phyloP scores from a whole-genome alignment of 164 flowering plant genomes.

The Piper betle region DNA sequence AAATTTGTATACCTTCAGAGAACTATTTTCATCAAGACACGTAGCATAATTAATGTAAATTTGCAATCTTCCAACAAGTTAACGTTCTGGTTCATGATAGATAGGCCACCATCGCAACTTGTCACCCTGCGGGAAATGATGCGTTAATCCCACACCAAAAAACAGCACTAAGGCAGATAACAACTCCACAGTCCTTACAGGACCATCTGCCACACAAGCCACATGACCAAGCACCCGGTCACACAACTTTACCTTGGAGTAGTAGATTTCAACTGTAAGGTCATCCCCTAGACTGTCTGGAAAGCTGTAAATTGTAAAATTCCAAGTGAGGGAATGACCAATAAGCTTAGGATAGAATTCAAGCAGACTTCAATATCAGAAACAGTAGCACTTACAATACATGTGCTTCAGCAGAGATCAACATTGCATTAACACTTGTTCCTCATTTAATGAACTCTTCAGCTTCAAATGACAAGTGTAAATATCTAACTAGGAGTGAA shows the following conservation, averaged over 20 bases:
- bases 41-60: slow-evolving; percentile 65
- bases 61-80: slow-evolving; percentile 75
- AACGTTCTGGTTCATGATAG: slow-evolving; percentile 83
- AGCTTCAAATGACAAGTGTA: slow-evolving; percentile 61
- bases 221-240: slow-evolving; percentile 88
- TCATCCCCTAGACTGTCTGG: slow-evolving; percentile 90
- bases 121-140: slow-evolving; percentile 85
- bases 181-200: no score
- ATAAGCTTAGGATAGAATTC: not conserved
- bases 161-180: no score
- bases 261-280: slow-evolving; percentile 67
- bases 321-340: not conserved
- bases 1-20: slow-evolving; percentile 45
- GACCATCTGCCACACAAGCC: slow-evolving; percentile 73
- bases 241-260: slow-evolving; percentile 63
- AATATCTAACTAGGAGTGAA: slow-evolving; percentile 35
- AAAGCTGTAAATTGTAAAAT: slow-evolving; percentile 37
- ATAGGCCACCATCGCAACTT: slow-evolving; percentile 97
- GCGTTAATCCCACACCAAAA: no score
- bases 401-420: slow-evolving; percentile 89
- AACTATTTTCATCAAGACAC: slow-evolving; percentile 49
- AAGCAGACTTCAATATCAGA: not conserved
- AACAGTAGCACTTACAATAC: slow-evolving; percentile 51
- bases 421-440: slow-evolving; percentile 66
- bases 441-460: slow-evolving; percentile 72